These are phyloP conservation scores for Cupressus sempervirens DNA, from an alignment of 75 land plant species.

Conservation along the genomic window DNA sequence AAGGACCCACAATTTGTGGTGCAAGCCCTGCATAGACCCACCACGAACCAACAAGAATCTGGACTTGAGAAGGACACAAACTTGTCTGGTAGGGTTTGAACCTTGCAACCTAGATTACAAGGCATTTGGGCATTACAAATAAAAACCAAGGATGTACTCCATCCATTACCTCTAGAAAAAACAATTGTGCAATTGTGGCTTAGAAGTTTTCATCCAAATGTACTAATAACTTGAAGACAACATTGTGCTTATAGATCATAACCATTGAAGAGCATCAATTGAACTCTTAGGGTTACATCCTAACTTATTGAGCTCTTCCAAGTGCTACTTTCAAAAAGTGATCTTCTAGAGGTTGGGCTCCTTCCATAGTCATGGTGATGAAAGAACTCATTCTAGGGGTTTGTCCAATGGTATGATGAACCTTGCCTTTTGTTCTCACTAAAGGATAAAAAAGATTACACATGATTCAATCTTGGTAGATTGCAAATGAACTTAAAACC, in stretches of 20 bases:
- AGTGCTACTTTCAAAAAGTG: neutral
- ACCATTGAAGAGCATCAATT: neutral
- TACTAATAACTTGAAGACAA: neutral
- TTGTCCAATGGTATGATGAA: neutral
- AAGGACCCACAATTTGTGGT: too few species aligned
- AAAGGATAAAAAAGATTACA: neutral
- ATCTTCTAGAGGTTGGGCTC: neutral
- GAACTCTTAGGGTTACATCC: neutral
- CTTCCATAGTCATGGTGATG: neutral
- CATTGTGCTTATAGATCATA: neutral
- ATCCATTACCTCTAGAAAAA: neutral
- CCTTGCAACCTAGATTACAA: too few species aligned
- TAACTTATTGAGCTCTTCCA: neutral
- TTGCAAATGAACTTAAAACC: neutral
- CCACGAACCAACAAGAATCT: too few species aligned
- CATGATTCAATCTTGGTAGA: neutral
- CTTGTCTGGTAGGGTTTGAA: too few species aligned
- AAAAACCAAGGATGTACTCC: neutral
- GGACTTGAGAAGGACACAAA: too few species aligned
- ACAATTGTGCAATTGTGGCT: neutral
- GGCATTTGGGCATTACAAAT: neutral
- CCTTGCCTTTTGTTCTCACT: neutral
- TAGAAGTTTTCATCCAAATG: neutral
- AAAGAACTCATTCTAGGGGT: neutral
- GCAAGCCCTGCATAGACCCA: too few species aligned